These are phyloP conservation scores for Rhododendron ferrugineum DNA, from an alignment of 148 eudicot genomes.

Conservation along the genomic window DNA sequence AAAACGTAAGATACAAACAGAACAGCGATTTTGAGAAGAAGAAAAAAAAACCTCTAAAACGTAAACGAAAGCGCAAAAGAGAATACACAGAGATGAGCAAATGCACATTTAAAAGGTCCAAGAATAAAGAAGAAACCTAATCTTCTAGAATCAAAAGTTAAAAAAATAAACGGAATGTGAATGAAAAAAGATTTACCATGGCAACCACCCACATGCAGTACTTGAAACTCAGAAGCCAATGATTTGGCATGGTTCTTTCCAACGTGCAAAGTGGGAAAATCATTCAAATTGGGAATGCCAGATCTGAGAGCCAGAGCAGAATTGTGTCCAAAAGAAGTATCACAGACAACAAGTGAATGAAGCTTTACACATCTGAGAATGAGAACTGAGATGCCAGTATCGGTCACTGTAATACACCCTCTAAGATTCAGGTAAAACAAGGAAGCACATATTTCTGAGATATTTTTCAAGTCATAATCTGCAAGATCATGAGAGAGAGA, in stretches of 20 bases:
- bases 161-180: slow-evolving; percentile 3
- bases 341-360: slow-evolving; percentile 64
- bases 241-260: slow-evolving; percentile 22
- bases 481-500: slow-evolving; percentile 19
- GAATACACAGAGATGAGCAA: background rate
- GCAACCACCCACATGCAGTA: slow-evolving; percentile 80
- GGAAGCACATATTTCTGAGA: slow-evolving; percentile 50
- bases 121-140: background rate
- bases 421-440: slow-evolving; percentile 57
- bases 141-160: background rate
- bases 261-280: slow-evolving; percentile 11
- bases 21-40: background rate
- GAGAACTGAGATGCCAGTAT: slow-evolving; percentile 61
- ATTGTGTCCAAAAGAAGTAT: slow-evolving; percentile 56
- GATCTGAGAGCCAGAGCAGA: slow-evolving; percentile 60
- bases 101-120: background rate
- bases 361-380: slow-evolving; percentile 45
- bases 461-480: slow-evolving; percentile 63
- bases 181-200: slow-evolving; percentile 35
- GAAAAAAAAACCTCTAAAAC: background rate
- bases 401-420: slow-evolving; percentile 72
- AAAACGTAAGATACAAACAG: background rate
- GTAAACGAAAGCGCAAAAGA: background rate
- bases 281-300: slow-evolving; percentile 22
- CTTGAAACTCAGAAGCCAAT: slow-evolving; percentile 34